Evolutionary conservation across 805 yeast genomes (phyloP).

Genomic region (Myxozyma sirexii): DNA sequence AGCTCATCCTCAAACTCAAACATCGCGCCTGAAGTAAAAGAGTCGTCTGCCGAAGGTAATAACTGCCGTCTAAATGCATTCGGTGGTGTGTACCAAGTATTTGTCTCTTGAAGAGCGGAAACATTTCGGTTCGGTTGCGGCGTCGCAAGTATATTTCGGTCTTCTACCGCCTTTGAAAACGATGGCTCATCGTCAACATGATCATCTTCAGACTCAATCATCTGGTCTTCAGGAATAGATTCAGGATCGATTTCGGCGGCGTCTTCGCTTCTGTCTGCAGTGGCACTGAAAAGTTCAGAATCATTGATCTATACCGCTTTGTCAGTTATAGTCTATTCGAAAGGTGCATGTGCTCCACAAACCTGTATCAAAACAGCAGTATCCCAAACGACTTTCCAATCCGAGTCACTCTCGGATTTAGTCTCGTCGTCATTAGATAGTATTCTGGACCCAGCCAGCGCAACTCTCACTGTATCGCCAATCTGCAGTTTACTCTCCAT

Average conservation of each 20-base stretch:
- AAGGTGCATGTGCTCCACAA: neutral
- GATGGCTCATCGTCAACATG: neutral
- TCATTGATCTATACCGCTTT: constrained; percentile 2
- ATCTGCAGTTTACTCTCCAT: constrained; percentile 14
- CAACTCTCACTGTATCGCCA: constrained; percentile 13
- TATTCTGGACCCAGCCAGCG: constrained; percentile 14
- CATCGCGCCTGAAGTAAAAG: constrained; percentile 31
- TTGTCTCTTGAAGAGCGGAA: neutral
- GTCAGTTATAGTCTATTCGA: neutral
- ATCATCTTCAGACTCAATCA: neutral
- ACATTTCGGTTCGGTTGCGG: neutral
- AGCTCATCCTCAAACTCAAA: constrained; percentile 28
- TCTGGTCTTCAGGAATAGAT: neutral
- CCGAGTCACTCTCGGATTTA: constrained; percentile 21
- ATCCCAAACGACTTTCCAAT: constrained; percentile 21
- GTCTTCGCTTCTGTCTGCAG: neutral
- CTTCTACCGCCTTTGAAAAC: neutral
- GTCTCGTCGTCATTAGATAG: neutral
- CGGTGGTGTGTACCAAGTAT: constrained; percentile 26
- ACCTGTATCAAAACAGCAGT: constrained; percentile 13
- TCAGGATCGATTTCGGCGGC: neutral
- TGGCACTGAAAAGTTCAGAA: neutral
- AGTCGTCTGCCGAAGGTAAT: constrained; percentile 26
- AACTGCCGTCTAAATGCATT: constrained; percentile 22
- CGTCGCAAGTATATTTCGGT: neutral